A percentile compares a stretch with the other conserved stretches of the same genome.
These are phyloP conservation scores for Salmacisia buchloeana DNA, from an alignment of 1,284 basidiomycete genomes.

Conservation along the genomic window DNA sequence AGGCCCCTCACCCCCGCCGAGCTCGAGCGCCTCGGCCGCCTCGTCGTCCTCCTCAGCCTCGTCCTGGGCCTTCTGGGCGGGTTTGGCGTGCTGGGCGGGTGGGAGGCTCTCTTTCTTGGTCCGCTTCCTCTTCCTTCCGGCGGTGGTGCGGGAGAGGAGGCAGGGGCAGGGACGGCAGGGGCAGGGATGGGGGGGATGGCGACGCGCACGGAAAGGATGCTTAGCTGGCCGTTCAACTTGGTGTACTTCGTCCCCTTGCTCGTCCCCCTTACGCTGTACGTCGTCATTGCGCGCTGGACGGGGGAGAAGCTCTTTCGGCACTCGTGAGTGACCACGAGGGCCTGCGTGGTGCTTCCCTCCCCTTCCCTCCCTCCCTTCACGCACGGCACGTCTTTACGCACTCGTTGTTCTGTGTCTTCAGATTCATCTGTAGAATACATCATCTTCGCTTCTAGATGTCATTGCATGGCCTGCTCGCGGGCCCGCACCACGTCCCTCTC, in stretches of 20 bases:
- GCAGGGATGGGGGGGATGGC: neutral
- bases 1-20: neutral
- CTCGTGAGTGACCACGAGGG: constrained; percentile 31
- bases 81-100: constrained; percentile 3
- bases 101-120: neutral
- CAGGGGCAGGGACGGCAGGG: neutral
- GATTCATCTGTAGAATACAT: too few relatives aligned
- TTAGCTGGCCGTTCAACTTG: constrained; percentile 25
- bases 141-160: neutral
- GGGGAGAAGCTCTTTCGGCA: constrained; percentile 34
- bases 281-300: constrained; percentile 45
- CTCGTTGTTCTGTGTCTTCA: too few relatives aligned
- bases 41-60: neutral
- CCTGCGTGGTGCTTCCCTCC: too few relatives aligned
- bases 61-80: neutral
- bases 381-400: too few relatives aligned
- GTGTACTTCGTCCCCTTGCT: constrained; percentile 36
- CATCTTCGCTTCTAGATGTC: too few relatives aligned
- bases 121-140: neutral
- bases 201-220: neutral
- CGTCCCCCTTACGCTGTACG: constrained; percentile 38
- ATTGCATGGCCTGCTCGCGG: too few relatives aligned
- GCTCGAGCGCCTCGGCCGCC: neutral
- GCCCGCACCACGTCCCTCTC: too few relatives aligned
- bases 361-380: too few relatives aligned